Percentiles rank a stretch among this genome's conserved stretches.
phyloP scores from a whole-genome alignment of 1,139 yeast species.

The Taphrina communis region DNA sequence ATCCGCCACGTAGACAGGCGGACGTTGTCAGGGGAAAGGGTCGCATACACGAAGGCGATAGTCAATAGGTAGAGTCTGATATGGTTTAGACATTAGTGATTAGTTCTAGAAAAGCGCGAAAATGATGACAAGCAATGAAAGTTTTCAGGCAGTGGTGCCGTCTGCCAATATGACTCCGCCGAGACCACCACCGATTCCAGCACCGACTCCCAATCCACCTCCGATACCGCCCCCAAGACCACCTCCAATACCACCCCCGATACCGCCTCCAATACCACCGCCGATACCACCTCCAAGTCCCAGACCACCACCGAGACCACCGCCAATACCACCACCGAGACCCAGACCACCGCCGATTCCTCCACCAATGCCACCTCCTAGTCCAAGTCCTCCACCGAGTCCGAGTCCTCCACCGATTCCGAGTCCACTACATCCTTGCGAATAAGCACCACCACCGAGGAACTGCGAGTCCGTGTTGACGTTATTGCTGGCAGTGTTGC shows the following conservation, averaged over 20 bases:
- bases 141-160: not conserved
- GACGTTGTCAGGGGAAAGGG: too few species aligned
- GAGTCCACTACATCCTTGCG: constrained; percentile 11
- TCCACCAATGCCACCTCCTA: constrained; percentile 15
- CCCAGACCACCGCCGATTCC: constrained; percentile 1
- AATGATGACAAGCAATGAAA: not conserved
- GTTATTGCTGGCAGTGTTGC: too few species aligned
- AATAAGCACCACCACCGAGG: constrained; percentile 16
- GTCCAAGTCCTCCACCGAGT: not conserved
- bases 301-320: constrained; percentile 15
- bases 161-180: constrained; percentile 27
- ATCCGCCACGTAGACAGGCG: not conserved
- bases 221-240: not conserved
- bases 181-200: constrained; percentile 25
- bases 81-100: not conserved
- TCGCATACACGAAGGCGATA: too few species aligned
- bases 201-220: constrained; percentile 6
- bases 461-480: constrained; percentile 9
- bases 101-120: not conserved
- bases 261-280: constrained; percentile 10
- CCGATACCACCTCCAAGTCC: constrained; percentile 3
- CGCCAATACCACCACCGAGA: constrained; percentile 29
- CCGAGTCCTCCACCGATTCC: not conserved
- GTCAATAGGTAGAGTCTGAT: too few species aligned
- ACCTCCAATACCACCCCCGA: constrained; percentile 22